Evolutionary conservation across 2,329 filamentous ascomycete genomes (phyloP), one percentile per base, ranked within the genome.

Genomic region (Ciborinia camelliae): DNA sequence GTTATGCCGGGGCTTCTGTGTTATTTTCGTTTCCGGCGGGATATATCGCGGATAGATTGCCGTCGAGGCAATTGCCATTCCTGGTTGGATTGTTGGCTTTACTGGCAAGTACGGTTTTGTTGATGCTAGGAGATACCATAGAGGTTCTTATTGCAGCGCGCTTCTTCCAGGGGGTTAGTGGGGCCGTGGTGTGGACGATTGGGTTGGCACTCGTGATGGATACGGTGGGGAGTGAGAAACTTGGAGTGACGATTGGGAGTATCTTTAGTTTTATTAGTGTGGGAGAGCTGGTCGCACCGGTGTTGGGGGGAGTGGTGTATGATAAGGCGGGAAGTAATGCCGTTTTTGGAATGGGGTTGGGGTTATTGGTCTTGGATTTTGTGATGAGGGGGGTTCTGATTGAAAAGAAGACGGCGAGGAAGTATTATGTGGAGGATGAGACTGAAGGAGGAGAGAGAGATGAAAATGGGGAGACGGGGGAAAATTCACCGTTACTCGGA

Each of bases 131-230:
- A 3, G 82, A 80, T 32, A 82, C 79, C 18, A 82, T 90, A 53
- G 82, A 77, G 0, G 74, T 91, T 0, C 79, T 91, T 48, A 77
- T 90, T 23, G 76, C 84, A 0, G 90, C 87, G 0, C 80, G 90
- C 30, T 66, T 90, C 1, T 77, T 92, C 15, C 90, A 92, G 72
- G 90, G 90, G 0, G 75, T 86, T 2, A 87, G 86, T 41, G 88
- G 87, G 0, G 87, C 87, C 1, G 82, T 91, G 0, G 89, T 92
- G 12, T 92, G 89, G 89, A 87, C 86, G 0, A 86, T 90, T 0
- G 90, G 90, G 0, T 79, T 90, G 41, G 89, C 90, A 0, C 76
- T 92, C 41, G 73, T 92, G 10, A 86, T 87, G 7, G 90, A 92
- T 71, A 91, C 88, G 0, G 85, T 91, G 41, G 84, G 83, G 71